Conservation (phyloP, 305 asterid genomes). For the Nicotiana rustica region DNA sequence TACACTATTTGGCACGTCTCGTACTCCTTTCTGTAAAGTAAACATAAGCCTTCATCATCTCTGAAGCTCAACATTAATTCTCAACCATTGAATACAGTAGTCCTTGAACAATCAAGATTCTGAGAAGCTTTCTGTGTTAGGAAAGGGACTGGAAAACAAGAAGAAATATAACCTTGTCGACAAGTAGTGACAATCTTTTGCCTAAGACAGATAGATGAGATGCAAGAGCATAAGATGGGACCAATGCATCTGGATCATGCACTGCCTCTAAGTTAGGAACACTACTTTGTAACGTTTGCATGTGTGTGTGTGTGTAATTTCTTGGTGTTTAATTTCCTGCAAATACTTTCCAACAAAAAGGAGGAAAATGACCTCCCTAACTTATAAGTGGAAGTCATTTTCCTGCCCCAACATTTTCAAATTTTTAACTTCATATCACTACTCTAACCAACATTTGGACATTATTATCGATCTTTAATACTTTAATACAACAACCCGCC, state of each 20-base stretch:
- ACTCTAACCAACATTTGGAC: slow-evolving; percentile 13
- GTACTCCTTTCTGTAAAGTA: neutral
- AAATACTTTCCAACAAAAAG: neutral
- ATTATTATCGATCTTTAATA: neutral
- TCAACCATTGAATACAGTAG: slow-evolving; percentile 1
- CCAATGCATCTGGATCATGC: neutral
- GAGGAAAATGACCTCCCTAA: neutral
- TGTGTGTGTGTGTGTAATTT: neutral
- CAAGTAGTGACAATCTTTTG: neutral
- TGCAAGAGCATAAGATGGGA: neutral
- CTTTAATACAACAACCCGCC: neutral
- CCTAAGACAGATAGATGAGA: neutral
- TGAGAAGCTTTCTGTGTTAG: neutral
- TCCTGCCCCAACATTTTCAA: neutral
- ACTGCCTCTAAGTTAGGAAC: neutral
- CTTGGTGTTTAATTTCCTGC: neutral
- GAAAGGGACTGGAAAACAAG: neutral
- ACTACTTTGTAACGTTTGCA: neutral
- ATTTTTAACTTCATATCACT: neutral
- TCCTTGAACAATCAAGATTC: slow-evolving; percentile 7
- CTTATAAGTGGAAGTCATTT: neutral
- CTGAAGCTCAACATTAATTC: neutral
- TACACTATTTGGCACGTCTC: neutral
- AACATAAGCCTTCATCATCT: neutral
- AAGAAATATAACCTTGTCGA: neutral